Percentiles rank a stretch among this genome's conserved stretches.
These are phyloP conservation scores for Aureobasidium sp. DNA, from an alignment of 2,329 filamentous ascomycete species.

Conservation along the genomic window DNA sequence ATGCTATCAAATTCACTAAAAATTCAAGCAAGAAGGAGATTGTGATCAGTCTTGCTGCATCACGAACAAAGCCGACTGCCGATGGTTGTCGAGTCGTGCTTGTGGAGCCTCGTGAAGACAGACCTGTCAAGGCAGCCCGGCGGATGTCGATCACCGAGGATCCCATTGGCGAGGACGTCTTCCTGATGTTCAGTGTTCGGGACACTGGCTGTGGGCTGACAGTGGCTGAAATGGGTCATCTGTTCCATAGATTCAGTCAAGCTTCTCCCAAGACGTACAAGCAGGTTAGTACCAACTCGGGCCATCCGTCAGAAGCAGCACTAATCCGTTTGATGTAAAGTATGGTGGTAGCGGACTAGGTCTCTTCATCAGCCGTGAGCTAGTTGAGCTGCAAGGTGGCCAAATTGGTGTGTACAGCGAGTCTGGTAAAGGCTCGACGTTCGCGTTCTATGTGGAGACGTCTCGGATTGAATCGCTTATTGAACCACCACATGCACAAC, in stretches of 20 bases:
- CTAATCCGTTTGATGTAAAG: conserved; percentile 34
- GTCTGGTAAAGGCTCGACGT: conserved; percentile 52
- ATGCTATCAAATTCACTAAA: conserved; percentile 35
- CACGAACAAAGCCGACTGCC: conserved; percentile 23
- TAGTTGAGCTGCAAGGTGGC: conserved; percentile 52
- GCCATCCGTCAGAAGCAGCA: conserved; percentile 30
- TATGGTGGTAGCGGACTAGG: conserved; percentile 62
- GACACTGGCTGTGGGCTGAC: conserved; percentile 30
- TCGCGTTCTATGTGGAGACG: conserved; percentile 56
- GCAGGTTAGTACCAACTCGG: conserved; percentile 37
- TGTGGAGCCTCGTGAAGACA: conserved; percentile 18
- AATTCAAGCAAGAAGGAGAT: conserved; percentile 27
- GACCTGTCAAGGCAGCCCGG: conserved; percentile 13
- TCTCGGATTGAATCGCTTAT: background rate
- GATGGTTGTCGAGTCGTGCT: conserved; percentile 25
- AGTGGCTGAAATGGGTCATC: conserved; percentile 27
- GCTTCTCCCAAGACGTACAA: conserved; percentile 22
- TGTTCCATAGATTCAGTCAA: conserved; percentile 55
- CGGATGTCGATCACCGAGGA: background rate
- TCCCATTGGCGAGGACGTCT: conserved; percentile 26
- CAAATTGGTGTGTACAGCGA: conserved; percentile 54
- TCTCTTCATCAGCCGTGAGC: conserved; percentile 56
- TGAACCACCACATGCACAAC: background rate
- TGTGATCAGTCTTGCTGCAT: conserved; percentile 30
- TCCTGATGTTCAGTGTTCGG: conserved; percentile 25